A percentile compares a stretch with the other conserved stretches of the same genome.
These are phyloP conservation scores for Botryotinia convoluta DNA, from an alignment of 2,329 filamentous ascomycete species.

Conservation along the genomic window DNA sequence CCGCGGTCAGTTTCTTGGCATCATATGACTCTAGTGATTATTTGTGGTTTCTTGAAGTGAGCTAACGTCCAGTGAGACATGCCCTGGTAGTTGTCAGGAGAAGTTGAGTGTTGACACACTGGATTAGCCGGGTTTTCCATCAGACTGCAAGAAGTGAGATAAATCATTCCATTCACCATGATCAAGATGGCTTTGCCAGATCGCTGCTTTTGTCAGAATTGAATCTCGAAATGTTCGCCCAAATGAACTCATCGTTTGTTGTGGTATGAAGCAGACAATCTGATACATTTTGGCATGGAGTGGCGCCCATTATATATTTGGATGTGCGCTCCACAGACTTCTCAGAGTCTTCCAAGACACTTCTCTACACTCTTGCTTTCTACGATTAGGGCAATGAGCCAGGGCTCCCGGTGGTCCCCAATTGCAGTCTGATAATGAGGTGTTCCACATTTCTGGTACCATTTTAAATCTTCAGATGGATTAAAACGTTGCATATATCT, in stretches of 20 bases:
- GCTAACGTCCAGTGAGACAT: background rate
- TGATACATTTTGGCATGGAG: background rate
- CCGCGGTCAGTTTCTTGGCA: no score
- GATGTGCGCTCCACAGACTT: background rate
- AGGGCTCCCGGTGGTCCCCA: background rate
- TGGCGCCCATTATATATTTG: background rate
- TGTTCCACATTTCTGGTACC: accelerated
- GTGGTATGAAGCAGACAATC: background rate
- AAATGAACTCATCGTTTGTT: background rate
- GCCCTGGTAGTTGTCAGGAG: no score
- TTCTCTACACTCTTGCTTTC: background rate
- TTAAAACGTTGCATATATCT: background rate
- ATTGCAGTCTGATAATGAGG: background rate
- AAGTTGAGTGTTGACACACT: background rate
- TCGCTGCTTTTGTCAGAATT: no score
- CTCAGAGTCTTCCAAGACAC: background rate
- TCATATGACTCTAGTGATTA: background rate
- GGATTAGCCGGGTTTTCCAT: background rate
- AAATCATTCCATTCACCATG: no score
- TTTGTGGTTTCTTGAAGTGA: background rate
- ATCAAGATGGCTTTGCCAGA: background rate
- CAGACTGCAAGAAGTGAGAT: background rate
- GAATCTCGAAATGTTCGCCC: background rate
- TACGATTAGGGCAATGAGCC: background rate
- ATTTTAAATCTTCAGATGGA: background rate